Conservation (phyloP, 495 filamentous ascomycete species). For the Daldinia bambusicola region DNA sequence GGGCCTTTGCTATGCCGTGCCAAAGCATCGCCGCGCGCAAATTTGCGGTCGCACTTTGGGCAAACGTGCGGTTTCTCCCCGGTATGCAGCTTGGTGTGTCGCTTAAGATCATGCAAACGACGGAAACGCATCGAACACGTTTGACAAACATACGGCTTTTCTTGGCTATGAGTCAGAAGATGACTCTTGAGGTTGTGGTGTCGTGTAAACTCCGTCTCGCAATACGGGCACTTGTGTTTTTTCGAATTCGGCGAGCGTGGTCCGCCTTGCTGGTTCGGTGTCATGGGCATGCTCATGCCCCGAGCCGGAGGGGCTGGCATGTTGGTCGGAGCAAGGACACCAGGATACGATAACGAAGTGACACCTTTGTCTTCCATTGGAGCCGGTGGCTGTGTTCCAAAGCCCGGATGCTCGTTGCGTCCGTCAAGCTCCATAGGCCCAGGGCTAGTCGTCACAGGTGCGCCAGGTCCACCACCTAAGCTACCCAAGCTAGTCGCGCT, state of each 20-base stretch:
- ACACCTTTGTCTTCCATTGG: constrained; percentile 62
- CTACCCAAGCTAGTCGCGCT: constrained; percentile 53
- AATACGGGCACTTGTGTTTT: constrained; percentile 96
- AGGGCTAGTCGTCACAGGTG: constrained; percentile 55
- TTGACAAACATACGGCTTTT: constrained; percentile 94
- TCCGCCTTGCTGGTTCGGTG: constrained; percentile 63
- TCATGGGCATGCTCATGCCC: constrained; percentile 79
- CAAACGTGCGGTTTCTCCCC: constrained; percentile 96
- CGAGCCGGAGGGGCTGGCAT: constrained; percentile 62
- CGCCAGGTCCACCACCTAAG: constrained; percentile 47
- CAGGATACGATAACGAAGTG: constrained; percentile 58
- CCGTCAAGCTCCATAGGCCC: constrained; percentile 57
- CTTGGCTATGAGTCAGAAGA: constrained; percentile 96
- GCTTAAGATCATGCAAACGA: constrained; percentile 92
- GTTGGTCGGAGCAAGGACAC: constrained; percentile 49
- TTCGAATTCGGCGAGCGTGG: constrained; percentile 74
- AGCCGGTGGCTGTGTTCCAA: constrained; percentile 55
- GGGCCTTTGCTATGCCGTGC: constrained; percentile 96
- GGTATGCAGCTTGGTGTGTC: constrained; percentile 95
- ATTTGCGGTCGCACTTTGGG: constrained; percentile 90
- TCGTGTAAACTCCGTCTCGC: constrained; percentile 93
- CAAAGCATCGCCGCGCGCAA: constrained; percentile 93
- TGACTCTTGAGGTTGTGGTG: constrained; percentile 99
- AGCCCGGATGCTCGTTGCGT: constrained; percentile 48
- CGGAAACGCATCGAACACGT: constrained; percentile 91